A percentile compares a stretch with the other conserved stretches of the same genome.
These are phyloP conservation scores for Sphagnum tenellum DNA, from an alignment of 225 moss, liverwort and hornwort species.

Conservation along the genomic window DNA sequence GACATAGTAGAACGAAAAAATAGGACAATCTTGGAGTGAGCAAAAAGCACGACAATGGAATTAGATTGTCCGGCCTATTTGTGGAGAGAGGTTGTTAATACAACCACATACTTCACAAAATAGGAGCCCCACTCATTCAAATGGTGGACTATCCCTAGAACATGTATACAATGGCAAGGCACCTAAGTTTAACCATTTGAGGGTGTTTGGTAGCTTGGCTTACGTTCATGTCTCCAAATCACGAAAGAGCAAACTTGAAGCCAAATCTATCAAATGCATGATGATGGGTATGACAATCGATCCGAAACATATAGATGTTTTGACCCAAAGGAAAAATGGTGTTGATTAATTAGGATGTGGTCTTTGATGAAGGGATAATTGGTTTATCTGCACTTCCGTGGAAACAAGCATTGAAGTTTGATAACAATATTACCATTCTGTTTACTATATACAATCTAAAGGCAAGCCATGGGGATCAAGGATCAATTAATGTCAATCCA, in stretches of 20 bases:
- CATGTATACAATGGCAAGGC: neutral
- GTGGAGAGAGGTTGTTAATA: neutral
- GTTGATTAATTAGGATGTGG: too few relatives aligned
- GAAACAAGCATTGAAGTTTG: too few relatives aligned
- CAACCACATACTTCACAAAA: neutral
- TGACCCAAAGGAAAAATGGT: too few relatives aligned
- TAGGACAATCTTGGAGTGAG: neutral
- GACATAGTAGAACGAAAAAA: neutral
- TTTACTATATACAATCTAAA: too few relatives aligned
- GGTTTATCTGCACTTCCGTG: too few relatives aligned
- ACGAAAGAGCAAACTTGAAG: neutral
- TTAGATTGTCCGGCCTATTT: neutral
- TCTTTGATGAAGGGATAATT: too few relatives aligned
- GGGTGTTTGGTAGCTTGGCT: neutral
- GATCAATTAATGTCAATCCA: too few relatives aligned
- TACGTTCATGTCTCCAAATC: neutral
- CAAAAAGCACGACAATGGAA: neutral
- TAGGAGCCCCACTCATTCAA: neutral
- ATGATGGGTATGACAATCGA: neutral
- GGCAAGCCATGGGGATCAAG: too few relatives aligned
- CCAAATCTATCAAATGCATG: neutral
- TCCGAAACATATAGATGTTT: neutral
- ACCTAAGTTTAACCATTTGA: neutral
- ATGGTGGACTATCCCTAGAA: neutral
- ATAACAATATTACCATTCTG: too few relatives aligned